phyloP scores from a whole-genome alignment of 495 filamentous ascomycete species.

The Sordaria brevicollis region DNA sequence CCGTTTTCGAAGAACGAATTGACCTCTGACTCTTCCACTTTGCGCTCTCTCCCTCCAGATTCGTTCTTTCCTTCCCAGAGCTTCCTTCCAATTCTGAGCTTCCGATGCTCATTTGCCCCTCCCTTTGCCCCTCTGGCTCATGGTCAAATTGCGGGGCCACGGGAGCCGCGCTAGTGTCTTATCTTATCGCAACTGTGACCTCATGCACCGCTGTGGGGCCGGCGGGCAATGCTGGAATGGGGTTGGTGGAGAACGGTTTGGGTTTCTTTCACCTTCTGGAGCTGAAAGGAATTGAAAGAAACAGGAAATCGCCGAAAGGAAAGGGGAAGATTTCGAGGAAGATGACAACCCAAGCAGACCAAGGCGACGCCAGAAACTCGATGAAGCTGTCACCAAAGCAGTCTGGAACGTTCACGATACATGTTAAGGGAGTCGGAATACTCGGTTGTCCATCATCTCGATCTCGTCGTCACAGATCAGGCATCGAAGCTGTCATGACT shows the following conservation, averaged over 20 bases:
- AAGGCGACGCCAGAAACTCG: not conserved
- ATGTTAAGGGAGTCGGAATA: not conserved
- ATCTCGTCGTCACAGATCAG: not conserved
- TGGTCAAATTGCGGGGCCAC: slow-evolving; percentile 12
- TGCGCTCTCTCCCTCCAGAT: too few relatives aligned
- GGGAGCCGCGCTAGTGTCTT: slow-evolving; percentile 3
- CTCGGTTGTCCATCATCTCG: not conserved
- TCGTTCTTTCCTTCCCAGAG: too few relatives aligned
- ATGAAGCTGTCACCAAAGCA: not conserved
- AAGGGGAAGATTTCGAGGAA: not conserved
- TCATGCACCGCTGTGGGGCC: slow-evolving; percentile 7
- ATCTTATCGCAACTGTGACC: slow-evolving; percentile 26
- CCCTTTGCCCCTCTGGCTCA: slow-evolving; percentile 7
- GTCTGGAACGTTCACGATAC: too few relatives aligned
- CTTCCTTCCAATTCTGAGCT: not conserved
- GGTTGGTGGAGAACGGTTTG: not conserved
- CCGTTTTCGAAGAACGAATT: too few relatives aligned
- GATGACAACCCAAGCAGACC: not conserved
- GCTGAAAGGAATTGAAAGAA: not conserved
- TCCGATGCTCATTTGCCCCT: not conserved
- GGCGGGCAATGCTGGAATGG: not conserved
- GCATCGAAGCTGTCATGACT: slow-evolving; percentile 1
- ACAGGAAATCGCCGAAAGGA: not conserved
- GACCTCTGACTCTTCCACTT: too few relatives aligned
- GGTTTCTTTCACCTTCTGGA: not conserved